Evolutionary conservation across 2,329 filamentous ascomycete genomes (phyloP).

Genomic region (Cladosporium sp.): DNA sequence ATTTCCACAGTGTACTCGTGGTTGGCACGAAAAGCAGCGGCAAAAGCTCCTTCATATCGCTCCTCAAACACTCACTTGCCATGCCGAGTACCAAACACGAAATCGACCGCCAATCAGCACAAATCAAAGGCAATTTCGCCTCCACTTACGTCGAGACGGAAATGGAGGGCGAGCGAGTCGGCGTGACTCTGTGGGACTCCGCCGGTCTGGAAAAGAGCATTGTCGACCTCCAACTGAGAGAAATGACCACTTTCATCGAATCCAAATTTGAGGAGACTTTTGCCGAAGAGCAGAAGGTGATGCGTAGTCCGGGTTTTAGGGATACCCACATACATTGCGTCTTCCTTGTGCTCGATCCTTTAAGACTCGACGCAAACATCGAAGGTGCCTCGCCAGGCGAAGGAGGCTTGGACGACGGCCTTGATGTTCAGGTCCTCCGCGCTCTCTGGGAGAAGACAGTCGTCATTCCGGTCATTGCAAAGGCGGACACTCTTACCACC

Average conservation of each 20-base stretch:
- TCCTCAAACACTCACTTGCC: conserved; percentile 82
- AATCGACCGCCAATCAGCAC: conserved; percentile 31
- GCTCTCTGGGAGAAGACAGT: conserved; percentile 90
- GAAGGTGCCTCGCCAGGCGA: conserved; percentile 20
- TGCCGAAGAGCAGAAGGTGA: conserved; percentile 94
- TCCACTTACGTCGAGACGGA: conserved; percentile 92
- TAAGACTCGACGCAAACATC: conserved; percentile 74
- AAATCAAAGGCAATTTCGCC: conserved; percentile 60
- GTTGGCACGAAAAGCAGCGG: conserved; percentile 84
- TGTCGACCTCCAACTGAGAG: conserved; percentile 88
- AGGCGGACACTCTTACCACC: conserved; percentile 94
- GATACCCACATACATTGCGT: conserved; percentile 98
- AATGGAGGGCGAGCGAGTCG: conserved; percentile 86
- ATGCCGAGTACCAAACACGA: conserved; percentile 75
- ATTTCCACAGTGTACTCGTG: conserved; percentile 70
- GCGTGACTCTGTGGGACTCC: conserved; percentile 94
- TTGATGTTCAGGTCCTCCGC: conserved; percentile 87
- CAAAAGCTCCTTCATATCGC: conserved; percentile 96
- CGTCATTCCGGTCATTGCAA: conserved; percentile 91
- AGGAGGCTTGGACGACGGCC: conserved; percentile 75
- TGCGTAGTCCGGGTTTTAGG: conserved; percentile 85
- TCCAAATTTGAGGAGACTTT: conserved; percentile 99
- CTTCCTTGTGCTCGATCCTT: conserved; percentile 87
- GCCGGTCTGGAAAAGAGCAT: conserved; percentile 92
- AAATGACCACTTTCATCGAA: conserved; percentile 90